phyloP scores from a whole-genome alignment of 306 rosid species.

The Myrica gale region DNA sequence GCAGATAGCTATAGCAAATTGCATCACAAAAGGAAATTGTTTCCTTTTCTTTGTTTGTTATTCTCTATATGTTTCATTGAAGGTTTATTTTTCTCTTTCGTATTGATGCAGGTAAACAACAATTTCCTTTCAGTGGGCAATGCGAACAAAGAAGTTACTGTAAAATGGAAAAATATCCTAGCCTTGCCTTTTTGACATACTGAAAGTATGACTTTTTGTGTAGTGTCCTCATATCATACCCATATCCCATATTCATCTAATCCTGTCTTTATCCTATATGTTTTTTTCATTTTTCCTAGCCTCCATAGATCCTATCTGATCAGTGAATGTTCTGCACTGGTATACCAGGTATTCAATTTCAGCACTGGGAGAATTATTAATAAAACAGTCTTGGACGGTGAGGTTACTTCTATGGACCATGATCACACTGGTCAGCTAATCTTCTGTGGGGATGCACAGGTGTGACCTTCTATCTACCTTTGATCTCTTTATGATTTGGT shows the following conservation, averaged over 20 bases:
- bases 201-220: not conserved
- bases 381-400: conserved; percentile 66
- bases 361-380: conserved; percentile 91
- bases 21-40: not conserved
- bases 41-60: not conserved
- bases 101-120: conserved; percentile 87
- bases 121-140: conserved; percentile 96
- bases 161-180: conserved; percentile 18
- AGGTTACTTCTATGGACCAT: conserved; percentile 86
- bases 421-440: conserved; percentile 88
- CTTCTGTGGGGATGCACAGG: conserved; percentile 84
- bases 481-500: conserved; percentile 17
- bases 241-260: no score
- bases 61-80: conserved; percentile 27
- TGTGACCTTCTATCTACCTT: conserved; percentile 35
- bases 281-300: not conserved
- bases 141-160: conserved; percentile 82
- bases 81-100: conserved; percentile 10
- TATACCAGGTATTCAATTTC: conserved; percentile 84
- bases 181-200: no score
- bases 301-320: conserved; percentile 21
- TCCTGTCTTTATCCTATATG: no score
- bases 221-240: not conserved
- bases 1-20: not conserved
- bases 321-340: conserved; percentile 13